Percentiles rank a stretch among this genome's conserved stretches.
These are phyloP conservation scores for Paratinospora sagittata DNA, from an alignment of 164 flowering plant genomes.

Conservation along the genomic window DNA sequence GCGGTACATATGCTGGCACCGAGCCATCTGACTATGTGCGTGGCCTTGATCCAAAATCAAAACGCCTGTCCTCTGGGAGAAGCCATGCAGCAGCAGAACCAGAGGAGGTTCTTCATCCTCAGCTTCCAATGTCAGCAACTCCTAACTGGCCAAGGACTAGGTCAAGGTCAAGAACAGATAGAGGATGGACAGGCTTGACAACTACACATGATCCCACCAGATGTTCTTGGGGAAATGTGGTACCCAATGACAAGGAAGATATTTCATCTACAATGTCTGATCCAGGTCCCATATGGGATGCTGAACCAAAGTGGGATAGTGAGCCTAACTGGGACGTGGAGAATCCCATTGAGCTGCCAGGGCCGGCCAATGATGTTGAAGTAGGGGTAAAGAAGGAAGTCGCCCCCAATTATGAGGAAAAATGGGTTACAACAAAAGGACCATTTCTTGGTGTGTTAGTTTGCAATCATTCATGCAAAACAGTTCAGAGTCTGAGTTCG, in stretches of 20 bases:
- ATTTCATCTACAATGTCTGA: conserved; percentile 96
- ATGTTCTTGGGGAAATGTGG: conserved; percentile 77
- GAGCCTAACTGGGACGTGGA: conserved; percentile 76
- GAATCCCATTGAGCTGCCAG: conserved; percentile 81
- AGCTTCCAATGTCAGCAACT: conserved; percentile 58
- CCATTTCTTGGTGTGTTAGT: conserved; percentile 81
- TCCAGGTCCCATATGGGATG: conserved; percentile 96
- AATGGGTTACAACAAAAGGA: conserved; percentile 76
- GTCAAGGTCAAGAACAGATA: conserved; percentile 77
- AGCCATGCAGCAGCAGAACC: conserved; percentile 57
- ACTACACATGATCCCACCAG: conserved; percentile 58
- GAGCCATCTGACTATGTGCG: conserved; percentile 98
- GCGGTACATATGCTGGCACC: conserved; percentile 69
- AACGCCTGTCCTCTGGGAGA: conserved; percentile 84
- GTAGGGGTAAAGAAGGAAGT: conserved; percentile 38
- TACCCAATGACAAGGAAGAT: conserved; percentile 79
- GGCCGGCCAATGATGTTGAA: conserved; percentile 53
- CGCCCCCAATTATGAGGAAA: conserved; percentile 41
- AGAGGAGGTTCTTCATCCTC: conserved; percentile 80
- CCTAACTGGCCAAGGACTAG: conserved; percentile 96
- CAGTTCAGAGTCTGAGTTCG: conserved; percentile 87
- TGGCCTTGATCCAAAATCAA: conserved; percentile 80
- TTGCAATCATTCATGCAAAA: conserved; percentile 95
- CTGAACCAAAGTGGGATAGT: conserved; percentile 93
- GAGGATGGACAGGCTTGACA: conserved; percentile 73